Base-by-base conservation (phyloP, 768 basidiomycete species). In the Suillus spraguei region DNA sequence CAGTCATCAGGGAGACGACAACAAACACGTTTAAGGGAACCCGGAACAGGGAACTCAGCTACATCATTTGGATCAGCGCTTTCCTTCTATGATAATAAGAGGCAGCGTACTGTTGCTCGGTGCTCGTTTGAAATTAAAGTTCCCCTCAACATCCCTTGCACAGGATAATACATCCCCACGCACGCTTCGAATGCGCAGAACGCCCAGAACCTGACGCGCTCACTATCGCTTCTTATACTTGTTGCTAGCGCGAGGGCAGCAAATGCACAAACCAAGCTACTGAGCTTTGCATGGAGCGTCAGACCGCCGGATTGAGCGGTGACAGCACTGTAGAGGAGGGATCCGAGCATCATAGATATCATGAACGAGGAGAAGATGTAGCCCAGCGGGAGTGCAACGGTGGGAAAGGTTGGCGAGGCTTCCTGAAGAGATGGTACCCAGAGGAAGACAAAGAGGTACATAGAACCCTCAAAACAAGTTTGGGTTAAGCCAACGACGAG, bases 401-500 rank as follows among this genome's bases (percentile, higher is more conserved):
- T 65, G 11, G 78, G 69, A 64, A 69, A 74, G 20, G 72, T 70
- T 14, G 66, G 50, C n/a, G 86, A 81, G 24, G 77, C 77, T 70
- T 91, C 87, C 74, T 92, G 89, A 17, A 92, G 77, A 2, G 86
- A 82, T 1, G 91, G 90, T 0, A 92, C 91, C 91, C 91, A 92
- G 65, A 89, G 79, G 78, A 91, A 92, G 66, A 92, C 91, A 74
- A 92, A 92, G 64, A 92, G 83, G 74, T 92, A 92, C 90, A 92
- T 91, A 6, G 88, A 90, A 3, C 91, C 91, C 71, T 92, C 90
- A 70, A 92, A 92, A 74, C 88, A 90, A 1, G 91, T 92, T 74
- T 92, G 90, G 0, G 87, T 87, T 60, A 92, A 75, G 38, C 90
- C 89, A 24, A 92, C 82, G 32, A 83, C 82, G 64, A 91, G 75